A percentile compares a stretch with the other conserved stretches of the same genome.
phyloP scores from a whole-genome alignment of 2,329 filamentous ascomycete genomes.

The Aspergillus hiratsukae region DNA sequence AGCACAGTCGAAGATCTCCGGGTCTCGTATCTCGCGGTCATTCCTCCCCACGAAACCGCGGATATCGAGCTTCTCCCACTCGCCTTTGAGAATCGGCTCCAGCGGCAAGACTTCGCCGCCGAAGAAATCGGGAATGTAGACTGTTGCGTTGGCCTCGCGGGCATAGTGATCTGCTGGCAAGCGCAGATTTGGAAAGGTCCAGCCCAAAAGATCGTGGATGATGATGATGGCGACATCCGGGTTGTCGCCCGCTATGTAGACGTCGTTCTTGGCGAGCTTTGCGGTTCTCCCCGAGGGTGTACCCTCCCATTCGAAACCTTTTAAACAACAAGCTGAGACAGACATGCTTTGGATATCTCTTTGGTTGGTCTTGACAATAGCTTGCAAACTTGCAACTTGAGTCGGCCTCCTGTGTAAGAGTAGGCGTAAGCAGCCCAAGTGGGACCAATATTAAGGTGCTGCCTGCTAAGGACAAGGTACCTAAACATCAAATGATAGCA shows the following conservation, averaged over 20 bases:
- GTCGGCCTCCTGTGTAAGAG: background rate
- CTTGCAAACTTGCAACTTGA: too few relatives aligned
- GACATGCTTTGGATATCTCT: background rate
- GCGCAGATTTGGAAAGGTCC: constrained; percentile 43
- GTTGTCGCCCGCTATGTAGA: constrained; percentile 38
- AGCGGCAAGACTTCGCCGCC: constrained; percentile 30
- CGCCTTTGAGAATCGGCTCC: constrained; percentile 24
- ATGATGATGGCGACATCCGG: constrained; percentile 33
- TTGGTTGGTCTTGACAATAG: background rate
- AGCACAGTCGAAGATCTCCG: constrained; percentile 34
- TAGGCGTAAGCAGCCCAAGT: background rate
- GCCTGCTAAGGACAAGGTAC: too few relatives aligned
- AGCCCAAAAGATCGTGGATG: constrained; percentile 42
- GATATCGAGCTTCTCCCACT: constrained; percentile 36
- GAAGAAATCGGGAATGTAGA: constrained; percentile 43
- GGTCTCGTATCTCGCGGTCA: constrained; percentile 34
- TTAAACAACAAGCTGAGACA: constrained; percentile 14
- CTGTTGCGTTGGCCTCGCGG: constrained; percentile 41
- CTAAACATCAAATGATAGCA: too few relatives aligned
- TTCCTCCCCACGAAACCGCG: constrained; percentile 36
- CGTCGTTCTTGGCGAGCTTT: constrained; percentile 29
- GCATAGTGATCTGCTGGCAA: constrained; percentile 48
- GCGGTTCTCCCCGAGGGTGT: constrained; percentile 30
- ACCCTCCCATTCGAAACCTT: constrained; percentile 41
- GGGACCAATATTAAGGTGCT: too few relatives aligned